phyloP scores from a whole-genome alignment of 2,329 filamentous ascomycete genomes.

The Verticillium albo-atrum region DNA sequence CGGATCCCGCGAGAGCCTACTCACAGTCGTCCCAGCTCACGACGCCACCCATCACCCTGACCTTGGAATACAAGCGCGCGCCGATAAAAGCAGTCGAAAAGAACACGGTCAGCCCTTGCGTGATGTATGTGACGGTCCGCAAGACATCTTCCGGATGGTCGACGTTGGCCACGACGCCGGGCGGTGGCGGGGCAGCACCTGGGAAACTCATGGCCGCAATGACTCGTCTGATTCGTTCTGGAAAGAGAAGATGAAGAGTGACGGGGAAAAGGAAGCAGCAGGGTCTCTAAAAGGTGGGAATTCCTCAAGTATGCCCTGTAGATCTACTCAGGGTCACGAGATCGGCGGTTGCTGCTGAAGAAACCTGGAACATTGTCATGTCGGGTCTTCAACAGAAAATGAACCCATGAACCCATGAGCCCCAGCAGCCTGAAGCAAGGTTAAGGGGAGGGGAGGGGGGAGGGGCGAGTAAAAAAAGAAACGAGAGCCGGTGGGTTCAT shows the following conservation, averaged over 20 bases:
- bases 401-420: background rate
- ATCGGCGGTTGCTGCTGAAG: background rate
- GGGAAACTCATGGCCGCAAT: background rate
- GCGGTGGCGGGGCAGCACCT: slow-evolving; percentile 15
- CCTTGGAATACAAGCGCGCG: slow-evolving; percentile 19
- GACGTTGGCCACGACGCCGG: slow-evolving; percentile 18
- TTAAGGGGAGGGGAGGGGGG: background rate
- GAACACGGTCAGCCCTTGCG: slow-evolving; percentile 20
- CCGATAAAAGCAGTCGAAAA: slow-evolving; percentile 19
- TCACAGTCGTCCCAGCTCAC: slow-evolving; percentile 21
- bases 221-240: background rate
- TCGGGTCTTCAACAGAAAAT: background rate
- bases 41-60: slow-evolving; percentile 9
- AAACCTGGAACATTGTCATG: background rate
- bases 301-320: background rate
- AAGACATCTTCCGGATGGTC: slow-evolving; percentile 20
- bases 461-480: background rate
- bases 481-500: background rate
- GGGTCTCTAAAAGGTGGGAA: background rate
- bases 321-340: background rate
- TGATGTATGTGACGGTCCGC: slow-evolving; percentile 19
- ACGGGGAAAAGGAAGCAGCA: background rate
- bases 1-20: slow-evolving; percentile 1
- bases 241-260: background rate
- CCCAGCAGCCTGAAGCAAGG: background rate